These are phyloP conservation scores for Morella rubra DNA, from an alignment of 306 rosid genomes.

Conservation along the genomic window DNA sequence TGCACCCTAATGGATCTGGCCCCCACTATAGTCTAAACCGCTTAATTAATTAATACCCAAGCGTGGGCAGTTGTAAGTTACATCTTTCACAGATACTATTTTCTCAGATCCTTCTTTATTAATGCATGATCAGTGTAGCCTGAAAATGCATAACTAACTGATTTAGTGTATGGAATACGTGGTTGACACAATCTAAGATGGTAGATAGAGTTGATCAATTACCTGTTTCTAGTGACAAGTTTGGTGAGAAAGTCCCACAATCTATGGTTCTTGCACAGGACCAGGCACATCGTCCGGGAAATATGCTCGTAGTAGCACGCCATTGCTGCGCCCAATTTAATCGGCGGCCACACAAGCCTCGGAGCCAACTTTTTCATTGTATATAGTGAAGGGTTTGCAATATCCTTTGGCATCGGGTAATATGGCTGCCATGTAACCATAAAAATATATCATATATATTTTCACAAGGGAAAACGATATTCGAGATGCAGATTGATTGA, in stretches of 20 bases:
- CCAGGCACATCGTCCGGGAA: constrained; percentile 68
- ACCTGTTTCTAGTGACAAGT: constrained; percentile 87
- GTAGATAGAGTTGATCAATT: not conserved
- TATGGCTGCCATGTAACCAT: constrained; percentile 46
- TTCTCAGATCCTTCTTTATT: no score
- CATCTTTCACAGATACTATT: no score
- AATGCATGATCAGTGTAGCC: no score
- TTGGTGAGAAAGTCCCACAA: constrained; percentile 73
- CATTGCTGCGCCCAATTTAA: constrained; percentile 70
- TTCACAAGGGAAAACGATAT: not conserved
- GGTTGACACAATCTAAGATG: not conserved
- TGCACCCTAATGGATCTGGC: not conserved
- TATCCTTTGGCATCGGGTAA: constrained; percentile 70
- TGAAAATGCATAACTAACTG: not conserved
- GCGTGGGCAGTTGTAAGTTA: no score
- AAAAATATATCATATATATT: not conserved
- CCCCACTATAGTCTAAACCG: not conserved
- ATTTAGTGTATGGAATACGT: not conserved
- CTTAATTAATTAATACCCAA: no score
- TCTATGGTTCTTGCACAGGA: constrained; percentile 92
- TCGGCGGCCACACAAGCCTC: constrained; percentile 85
- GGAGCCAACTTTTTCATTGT: constrained; percentile 89
- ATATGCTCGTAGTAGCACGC: constrained; percentile 97
- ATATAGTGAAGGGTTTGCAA: constrained; percentile 57
- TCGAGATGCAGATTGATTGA: not conserved